Base-by-base conservation (phyloP, 192 early-diverging fungal genomes). In the Spizellomyces sp. region DNA sequence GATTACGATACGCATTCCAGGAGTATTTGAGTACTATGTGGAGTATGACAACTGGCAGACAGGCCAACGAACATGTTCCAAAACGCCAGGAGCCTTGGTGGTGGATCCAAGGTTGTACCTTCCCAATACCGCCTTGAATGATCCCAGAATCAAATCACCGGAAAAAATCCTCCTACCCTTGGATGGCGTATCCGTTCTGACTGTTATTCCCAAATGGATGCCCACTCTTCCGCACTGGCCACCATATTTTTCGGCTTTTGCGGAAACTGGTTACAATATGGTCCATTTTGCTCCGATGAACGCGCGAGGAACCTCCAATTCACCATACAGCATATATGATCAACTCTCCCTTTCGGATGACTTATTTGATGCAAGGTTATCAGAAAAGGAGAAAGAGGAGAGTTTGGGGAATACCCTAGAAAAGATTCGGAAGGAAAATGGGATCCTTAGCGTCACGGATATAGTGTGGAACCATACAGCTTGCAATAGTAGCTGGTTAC, bases 401-500 rank as follows among this genome's bases (percentile, higher is more conserved):
- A 72, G 88, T 58, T 71, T 96, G 54, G 75, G 85, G 45, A 70
- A 78, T 0, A 71, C 75, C 22, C 58, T 96, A 41, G 64, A 69
- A 46, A 70, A 71, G 41, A 89, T 95, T 65, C 79, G 87, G 62
- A 75, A 85, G 8, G 82, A 88, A 43, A 88, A 88, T 77, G 87
- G 86, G 0, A 83, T 96, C 60, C 80, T 99, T 48, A 88, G 87
- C 48, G 79, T 92, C 48, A 94, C 94, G 9, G 98, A 99, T 80
- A 88, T 99, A 69, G 98, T 99, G 4, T 99, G 95, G 95, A 99
- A 99, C 82, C 98, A 99, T 80, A 99, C 96, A 19, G 92, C 95
- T 22, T 89, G 87, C 79, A 92, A 96, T 73, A 93, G 93, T n/a
- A 79, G 77, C n/a, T 99, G 95, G 93, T 87, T 99, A 47, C 79